phyloP scores from a whole-genome alignment of 345 rosid genomes.

The Theobroma cacao region DNA sequence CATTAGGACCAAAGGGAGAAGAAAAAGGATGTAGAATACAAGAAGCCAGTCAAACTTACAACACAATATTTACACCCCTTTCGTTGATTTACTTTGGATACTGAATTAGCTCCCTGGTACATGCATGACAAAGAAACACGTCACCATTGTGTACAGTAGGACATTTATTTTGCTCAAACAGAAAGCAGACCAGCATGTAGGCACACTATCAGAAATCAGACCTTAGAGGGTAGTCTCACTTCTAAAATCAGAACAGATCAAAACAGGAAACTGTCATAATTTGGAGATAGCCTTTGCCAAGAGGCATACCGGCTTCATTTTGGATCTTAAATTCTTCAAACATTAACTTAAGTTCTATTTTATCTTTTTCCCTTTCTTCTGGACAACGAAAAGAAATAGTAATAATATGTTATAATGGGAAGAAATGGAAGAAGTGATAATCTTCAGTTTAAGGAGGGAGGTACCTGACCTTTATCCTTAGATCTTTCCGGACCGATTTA shows the following conservation, averaged over 20 bases:
- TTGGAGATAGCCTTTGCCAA: not conserved
- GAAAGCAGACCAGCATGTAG: not conserved
- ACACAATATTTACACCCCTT: conserved; percentile 75
- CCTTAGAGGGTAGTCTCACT: not conserved
- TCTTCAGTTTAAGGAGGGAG: conserved; percentile 15
- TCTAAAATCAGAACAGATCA: conserved; percentile 1
- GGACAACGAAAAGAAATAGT: not conserved
- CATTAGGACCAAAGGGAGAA: not conserved
- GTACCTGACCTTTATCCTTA: conserved; percentile 51
- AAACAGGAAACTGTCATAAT: not conserved
- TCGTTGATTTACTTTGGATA: conserved; percentile 29
- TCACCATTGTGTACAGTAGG: not conserved
- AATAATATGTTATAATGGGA: not conserved
- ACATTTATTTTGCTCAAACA: not conserved
- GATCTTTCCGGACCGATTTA: conserved; percentile 61
- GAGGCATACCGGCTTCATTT: not conserved
- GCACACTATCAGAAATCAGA: not conserved
- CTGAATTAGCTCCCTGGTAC: conserved; percentile 33
- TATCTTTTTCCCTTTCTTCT: not conserved
- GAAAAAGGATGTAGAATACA: conserved; percentile 5
- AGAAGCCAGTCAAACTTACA: conserved; percentile 44
- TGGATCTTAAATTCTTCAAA: not conserved
- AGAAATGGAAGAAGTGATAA: not conserved
- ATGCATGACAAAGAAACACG: conserved; percentile 23
- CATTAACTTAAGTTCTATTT: not conserved